Evolutionary conservation across 2,329 filamentous ascomycete genomes (phyloP).

Genomic region (Graphiopsis chlorocephala): DNA sequence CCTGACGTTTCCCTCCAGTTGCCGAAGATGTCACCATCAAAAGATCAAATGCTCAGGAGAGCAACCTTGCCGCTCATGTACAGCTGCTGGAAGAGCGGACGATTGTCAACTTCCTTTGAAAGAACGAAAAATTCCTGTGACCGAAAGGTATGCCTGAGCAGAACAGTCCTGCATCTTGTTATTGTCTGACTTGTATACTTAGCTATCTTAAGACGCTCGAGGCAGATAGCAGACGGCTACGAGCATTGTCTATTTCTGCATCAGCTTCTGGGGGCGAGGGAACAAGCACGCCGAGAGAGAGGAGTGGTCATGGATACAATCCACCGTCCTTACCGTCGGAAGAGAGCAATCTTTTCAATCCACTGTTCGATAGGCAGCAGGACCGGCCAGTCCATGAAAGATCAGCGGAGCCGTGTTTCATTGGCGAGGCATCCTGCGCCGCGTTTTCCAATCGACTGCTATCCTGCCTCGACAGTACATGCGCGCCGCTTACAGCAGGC

Average conservation of each 20-base stretch:
- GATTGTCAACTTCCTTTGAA: constrained; percentile 24
- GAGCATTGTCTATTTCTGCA: constrained; percentile 16
- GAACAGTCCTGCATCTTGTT: not conserved
- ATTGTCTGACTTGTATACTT: not conserved
- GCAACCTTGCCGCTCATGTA: constrained; percentile 25
- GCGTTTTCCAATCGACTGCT: constrained; percentile 27
- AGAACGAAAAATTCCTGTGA: constrained; percentile 26
- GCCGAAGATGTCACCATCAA: constrained; percentile 26
- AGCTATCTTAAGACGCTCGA: constrained; percentile 26
- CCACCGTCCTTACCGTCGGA: constrained; percentile 9
- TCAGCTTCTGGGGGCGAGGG: constrained; percentile 9
- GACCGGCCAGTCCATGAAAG: constrained; percentile 17
- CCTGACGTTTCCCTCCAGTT: constrained; percentile 17
- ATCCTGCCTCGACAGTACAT: constrained; percentile 22
- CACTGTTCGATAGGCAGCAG: constrained; percentile 26
- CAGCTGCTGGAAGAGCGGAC: constrained; percentile 21
- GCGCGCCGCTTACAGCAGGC: constrained; percentile 14
- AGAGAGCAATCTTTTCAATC: constrained; percentile 25
- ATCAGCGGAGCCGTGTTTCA: constrained; percentile 23
- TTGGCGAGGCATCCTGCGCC: constrained; percentile 27
- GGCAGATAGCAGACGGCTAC: constrained; percentile 20
- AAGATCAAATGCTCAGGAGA: constrained; percentile 31
- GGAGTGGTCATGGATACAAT: constrained; percentile 10
- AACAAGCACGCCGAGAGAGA: not conserved
- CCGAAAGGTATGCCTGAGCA: constrained; percentile 20